These are phyloP conservation scores for Penicillium cosmopolitanum DNA, from an alignment of 495 filamentous ascomycete genomes.

Conservation along the genomic window DNA sequence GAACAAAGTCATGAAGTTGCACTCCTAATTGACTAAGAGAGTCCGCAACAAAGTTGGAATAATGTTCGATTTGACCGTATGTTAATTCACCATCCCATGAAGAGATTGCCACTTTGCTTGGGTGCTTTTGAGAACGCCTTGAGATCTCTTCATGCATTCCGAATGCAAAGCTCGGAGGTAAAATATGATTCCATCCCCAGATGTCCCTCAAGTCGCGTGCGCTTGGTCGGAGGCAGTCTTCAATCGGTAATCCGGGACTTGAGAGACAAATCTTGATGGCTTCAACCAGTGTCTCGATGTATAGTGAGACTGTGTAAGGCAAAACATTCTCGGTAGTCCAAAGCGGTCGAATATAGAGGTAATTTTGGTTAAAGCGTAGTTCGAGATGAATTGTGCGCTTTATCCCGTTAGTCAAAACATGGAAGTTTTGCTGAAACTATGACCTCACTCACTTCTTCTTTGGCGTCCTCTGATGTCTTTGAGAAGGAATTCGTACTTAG, in stretches of 20 bases:
- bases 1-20: slow-evolving; percentile 37
- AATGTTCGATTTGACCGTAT: slow-evolving; percentile 45
- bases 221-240: slow-evolving; percentile 31
- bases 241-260: slow-evolving; percentile 24
- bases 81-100: slow-evolving; percentile 54
- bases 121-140: slow-evolving; percentile 34
- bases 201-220: slow-evolving; percentile 35
- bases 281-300: slow-evolving; percentile 36
- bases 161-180: slow-evolving; percentile 36
- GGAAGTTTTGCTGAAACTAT: too few species aligned
- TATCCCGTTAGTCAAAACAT: not conserved
- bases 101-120: slow-evolving; percentile 42
- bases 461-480: slow-evolving; percentile 16
- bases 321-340: slow-evolving; percentile 36
- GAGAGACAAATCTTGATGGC: slow-evolving; percentile 33
- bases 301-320: slow-evolving; percentile 37
- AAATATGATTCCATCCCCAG: slow-evolving; percentile 37
- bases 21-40: slow-evolving; percentile 34
- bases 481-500: slow-evolving; percentile 37
- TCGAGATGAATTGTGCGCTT: slow-evolving; percentile 35
- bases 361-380: slow-evolving; percentile 23
- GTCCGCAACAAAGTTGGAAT: slow-evolving; percentile 36
- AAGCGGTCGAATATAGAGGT: slow-evolving; percentile 32
- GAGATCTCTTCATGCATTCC: slow-evolving; percentile 53
- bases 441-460: slow-evolving; percentile 31